Base-by-base conservation (phyloP, 2,329 filamentous ascomycete genomes). In the Colletotrichum higginsianum region DNA sequence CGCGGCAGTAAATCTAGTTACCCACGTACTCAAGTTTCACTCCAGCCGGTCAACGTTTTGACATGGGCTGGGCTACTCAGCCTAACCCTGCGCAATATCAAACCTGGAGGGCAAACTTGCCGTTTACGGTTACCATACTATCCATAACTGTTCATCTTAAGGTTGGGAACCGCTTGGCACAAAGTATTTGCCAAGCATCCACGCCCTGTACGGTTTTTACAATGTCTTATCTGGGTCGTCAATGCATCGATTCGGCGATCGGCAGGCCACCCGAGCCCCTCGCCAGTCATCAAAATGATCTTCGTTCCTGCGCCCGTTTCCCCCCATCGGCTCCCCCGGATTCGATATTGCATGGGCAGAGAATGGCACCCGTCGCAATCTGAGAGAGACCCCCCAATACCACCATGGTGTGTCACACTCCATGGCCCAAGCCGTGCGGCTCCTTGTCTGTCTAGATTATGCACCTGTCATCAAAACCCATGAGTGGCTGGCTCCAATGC, bases 261-360 rank as follows among this genome's bases (percentile, higher is more conserved):
- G 53, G n/a, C 2, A 35, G n/a, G 7, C n/a, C 13, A 56, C n/a
- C 35, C 12, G 53, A 40, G 53, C 12, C 53, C n/a, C 35, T 56
- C 35, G n/a, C n/a, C 9, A 23, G 53, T 30, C 35, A 42, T 23
- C n/a, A 12, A 40, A 9, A 40, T 13, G 44, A 40, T 61, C 47
- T 18, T 16, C n/a, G 15, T 9, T 38, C n/a, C 5, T 52, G n/a
- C 60, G n/a, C 12, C 35, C 44, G n/a, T 23, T 23, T 26, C 11
- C 60, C 42, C 46, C n/a, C 60, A 61, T 52, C 60, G 60, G 60
- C 30, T 49, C 23, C 60, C 47, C 60, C 60, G 60, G 60, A 61
- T 44, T 61, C 30, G 46, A 61, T 40, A 61, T 50, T 50, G 21
- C 30, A 16, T 61, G 13, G 30, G 46, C 35, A n/a, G 13, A 8